Conservation (phyloP, 148 eudicot species). For the Rhododendron vialii region DNA sequence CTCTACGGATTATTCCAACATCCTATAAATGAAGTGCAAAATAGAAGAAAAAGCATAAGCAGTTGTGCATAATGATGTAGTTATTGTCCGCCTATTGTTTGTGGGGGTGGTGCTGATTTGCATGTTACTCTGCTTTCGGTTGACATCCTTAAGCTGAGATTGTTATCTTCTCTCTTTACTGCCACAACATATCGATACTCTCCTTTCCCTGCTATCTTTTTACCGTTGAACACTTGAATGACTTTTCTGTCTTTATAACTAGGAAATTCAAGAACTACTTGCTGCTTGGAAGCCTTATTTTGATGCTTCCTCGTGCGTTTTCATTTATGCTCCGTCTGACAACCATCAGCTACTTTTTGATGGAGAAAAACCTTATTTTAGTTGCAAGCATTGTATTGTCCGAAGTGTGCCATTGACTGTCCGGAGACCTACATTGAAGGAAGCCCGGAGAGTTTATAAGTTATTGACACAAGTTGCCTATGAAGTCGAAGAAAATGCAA, state of each 20-base stretch:
- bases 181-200: neutral
- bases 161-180: neutral
- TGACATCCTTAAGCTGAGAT: neutral
- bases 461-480: slow-evolving; percentile 51
- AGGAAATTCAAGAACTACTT: slow-evolving; percentile 84
- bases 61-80: neutral
- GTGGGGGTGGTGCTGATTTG: neutral
- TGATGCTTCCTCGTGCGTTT: slow-evolving; percentile 61
- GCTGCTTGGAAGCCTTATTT: slow-evolving; percentile 84
- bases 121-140: neutral
- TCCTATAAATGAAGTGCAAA: neutral
- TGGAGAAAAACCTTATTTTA: slow-evolving; percentile 59
- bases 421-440: slow-evolving; percentile 82
- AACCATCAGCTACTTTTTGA: slow-evolving; percentile 71
- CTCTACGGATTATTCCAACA: neutral
- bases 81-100: neutral
- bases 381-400: slow-evolving; percentile 35
- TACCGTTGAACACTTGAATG: slow-evolving; percentile 10
- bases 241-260: slow-evolving; percentile 12
- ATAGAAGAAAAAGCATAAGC: neutral
- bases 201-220: neutral
- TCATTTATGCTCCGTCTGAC: slow-evolving; percentile 73
- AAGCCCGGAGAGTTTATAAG: slow-evolving; percentile 61
- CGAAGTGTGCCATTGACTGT: slow-evolving; percentile 69
- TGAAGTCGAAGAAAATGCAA: slow-evolving; percentile 40